A percentile compares a stretch with the other conserved stretches of the same genome.
Evolutionary conservation across 305 asterid species (phyloP).

Genomic region (Solanum hybrid): DNA sequence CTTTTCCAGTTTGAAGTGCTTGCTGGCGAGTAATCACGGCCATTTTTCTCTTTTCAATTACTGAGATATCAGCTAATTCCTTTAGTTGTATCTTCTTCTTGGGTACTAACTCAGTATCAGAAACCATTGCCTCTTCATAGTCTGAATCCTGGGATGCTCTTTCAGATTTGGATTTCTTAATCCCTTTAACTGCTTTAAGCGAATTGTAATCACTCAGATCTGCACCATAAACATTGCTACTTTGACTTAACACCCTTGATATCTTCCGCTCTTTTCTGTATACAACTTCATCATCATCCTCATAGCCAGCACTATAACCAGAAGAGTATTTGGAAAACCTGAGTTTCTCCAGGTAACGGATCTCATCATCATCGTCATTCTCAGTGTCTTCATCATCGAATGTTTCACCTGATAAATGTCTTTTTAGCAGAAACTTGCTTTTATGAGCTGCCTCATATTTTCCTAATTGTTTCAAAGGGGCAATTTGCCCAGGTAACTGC

Average conservation of each 20-base stretch:
- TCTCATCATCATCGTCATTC: slow-evolving; percentile 54
- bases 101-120: slow-evolving; percentile 40
- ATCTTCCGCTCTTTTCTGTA: slow-evolving; percentile 36
- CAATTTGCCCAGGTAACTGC: slow-evolving; percentile 14
- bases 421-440: slow-evolving; percentile 33
- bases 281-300: slow-evolving; percentile 36
- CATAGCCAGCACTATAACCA: slow-evolving; percentile 26
- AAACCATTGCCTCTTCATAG: slow-evolving; percentile 39
- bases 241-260: slow-evolving; percentile 37
- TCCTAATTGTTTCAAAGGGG: slow-evolving; percentile 21
- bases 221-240: slow-evolving; percentile 17
- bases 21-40: slow-evolving; percentile 55
- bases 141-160: slow-evolving; percentile 40
- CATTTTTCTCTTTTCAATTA: slow-evolving; percentile 25
- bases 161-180: slow-evolving; percentile 22
- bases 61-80: slow-evolving; percentile 21
- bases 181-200: slow-evolving; percentile 35
- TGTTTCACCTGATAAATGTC: slow-evolving; percentile 25
- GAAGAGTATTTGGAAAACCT: slow-evolving; percentile 33
- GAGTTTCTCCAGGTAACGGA: slow-evolving; percentile 62
- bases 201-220: slow-evolving; percentile 27
- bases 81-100: slow-evolving; percentile 32
- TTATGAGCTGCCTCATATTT: slow-evolving; percentile 25
- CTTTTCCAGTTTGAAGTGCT: slow-evolving; percentile 40
- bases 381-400: slow-evolving; percentile 33